phyloP scores from a whole-genome alignment of 805 yeast genomes.

The Hanseniaspora hatyaiensis region DNA sequence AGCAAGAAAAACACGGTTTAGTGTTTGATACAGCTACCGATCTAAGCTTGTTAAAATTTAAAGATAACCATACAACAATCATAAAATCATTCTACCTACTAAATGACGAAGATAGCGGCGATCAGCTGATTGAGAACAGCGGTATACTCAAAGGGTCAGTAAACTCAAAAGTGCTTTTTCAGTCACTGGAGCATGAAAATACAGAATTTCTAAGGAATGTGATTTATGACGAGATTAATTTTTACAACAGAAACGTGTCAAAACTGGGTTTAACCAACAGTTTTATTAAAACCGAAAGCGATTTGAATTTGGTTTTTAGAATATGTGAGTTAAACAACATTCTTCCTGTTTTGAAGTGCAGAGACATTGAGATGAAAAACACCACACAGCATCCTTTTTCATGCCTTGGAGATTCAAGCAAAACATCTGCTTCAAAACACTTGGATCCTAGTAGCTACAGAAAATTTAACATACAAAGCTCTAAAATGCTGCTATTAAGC shows the following conservation, averaged over 20 bases:
- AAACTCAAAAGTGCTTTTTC: not conserved
- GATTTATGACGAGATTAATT: constrained; percentile 1
- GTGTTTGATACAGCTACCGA: too few species aligned
- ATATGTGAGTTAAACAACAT: constrained; percentile 4
- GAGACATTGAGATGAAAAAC: too few species aligned
- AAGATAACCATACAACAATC: constrained; percentile 4
- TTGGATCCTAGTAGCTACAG: constrained; percentile 59
- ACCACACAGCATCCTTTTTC: not conserved
- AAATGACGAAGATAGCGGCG: not conserved
- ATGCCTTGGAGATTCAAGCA: not conserved
- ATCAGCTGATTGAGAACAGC: constrained; percentile 10
- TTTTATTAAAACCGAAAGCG: not conserved
- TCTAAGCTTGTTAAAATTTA: not conserved
- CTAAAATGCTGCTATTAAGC: constrained; percentile 56
- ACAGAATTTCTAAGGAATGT: not conserved
- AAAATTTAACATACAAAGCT: constrained; percentile 74
- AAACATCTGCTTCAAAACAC: not conserved
- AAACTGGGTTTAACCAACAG: constrained; percentile 1
- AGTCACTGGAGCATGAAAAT: not conserved
- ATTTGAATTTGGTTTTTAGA: not conserved
- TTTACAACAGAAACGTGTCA: not conserved
- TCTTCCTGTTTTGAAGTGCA: constrained; percentile 4
- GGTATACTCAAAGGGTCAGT: constrained; percentile 14
- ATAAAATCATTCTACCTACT: constrained; percentile 2
- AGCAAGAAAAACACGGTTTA: not conserved